phyloP scores from a whole-genome alignment of 441 rosid species.

The Euphorbia celastroides region DNA sequence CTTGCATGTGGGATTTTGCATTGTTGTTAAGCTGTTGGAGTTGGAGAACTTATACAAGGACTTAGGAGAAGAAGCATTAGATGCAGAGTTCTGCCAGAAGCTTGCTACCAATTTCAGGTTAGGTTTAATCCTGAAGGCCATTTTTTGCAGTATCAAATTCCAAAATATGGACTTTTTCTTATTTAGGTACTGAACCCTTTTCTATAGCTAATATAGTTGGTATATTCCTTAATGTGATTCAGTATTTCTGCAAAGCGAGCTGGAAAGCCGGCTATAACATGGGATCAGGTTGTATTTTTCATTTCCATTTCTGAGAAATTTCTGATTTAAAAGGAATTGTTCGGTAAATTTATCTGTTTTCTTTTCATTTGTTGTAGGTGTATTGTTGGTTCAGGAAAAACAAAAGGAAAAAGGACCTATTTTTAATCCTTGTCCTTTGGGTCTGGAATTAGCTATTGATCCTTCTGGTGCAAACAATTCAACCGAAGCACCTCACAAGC shows the following conservation, averaged over 20 bases:
- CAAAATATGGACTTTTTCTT: not conserved
- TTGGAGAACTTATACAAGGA: constrained; percentile 67
- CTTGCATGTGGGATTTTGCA: not conserved
- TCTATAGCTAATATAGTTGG: not conserved
- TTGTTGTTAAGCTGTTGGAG: constrained; percentile 46
- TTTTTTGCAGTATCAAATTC: not conserved
- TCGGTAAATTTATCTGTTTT: constrained; percentile 1
- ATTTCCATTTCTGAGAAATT: not conserved
- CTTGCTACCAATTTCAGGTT: constrained; percentile 73
- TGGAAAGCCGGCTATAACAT: constrained; percentile 54
- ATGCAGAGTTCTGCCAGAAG: constrained; percentile 50
- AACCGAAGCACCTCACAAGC: constrained; percentile 23
- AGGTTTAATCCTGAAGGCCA: too few relatives aligned
- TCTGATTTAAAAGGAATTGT: not conserved
- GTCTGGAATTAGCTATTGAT: constrained; percentile 33
- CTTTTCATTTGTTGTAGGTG: constrained; percentile 38
- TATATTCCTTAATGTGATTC: constrained; percentile 19
- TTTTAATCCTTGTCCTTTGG: constrained; percentile 19
- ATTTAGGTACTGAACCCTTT: not conserved
- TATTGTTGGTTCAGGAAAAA: constrained; percentile 62
- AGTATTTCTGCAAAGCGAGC: constrained; percentile 48
- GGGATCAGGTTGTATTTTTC: constrained; percentile 51
- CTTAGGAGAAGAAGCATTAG: constrained; percentile 44
- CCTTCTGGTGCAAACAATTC: constrained; percentile 28
- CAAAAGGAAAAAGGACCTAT: constrained; percentile 22